Evolutionary conservation across 768 basidiomycete species (phyloP).

Genomic region (Rhizopogon roseolus): DNA sequence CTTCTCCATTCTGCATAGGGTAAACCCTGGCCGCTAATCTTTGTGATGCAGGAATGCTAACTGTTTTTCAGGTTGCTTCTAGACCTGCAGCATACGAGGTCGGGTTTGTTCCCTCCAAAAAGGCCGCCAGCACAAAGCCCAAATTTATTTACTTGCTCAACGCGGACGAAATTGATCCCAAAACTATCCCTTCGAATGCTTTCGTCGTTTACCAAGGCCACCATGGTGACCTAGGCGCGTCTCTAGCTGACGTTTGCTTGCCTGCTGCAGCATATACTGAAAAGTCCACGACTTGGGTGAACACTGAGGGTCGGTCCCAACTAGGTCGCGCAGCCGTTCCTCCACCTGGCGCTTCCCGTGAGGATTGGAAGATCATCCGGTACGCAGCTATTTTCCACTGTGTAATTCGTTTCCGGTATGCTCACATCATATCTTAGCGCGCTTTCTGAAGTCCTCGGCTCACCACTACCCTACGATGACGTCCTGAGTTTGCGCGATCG

Average conservation of each 20-base stretch:
- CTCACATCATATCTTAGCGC: conserved; percentile 45
- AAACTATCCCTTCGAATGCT: conserved; percentile 82
- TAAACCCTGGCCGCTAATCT: conserved; percentile 33
- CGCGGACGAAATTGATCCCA: conserved; percentile 89
- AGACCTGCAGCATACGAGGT: conserved; percentile 92
- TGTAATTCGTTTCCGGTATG: too few relatives aligned
- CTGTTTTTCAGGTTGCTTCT: conserved; percentile 65
- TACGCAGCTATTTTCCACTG: conserved; percentile 25
- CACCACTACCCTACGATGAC: conserved; percentile 86
- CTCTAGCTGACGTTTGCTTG: conserved; percentile 94
- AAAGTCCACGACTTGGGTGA: conserved; percentile 88
- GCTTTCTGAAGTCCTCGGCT: conserved; percentile 80
- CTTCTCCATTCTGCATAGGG: conserved; percentile 87
- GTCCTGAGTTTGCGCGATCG: conserved; percentile 80
- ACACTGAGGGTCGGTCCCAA: conserved; percentile 93
- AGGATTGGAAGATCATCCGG: conserved; percentile 98
- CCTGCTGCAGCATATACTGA: conserved; percentile 95
- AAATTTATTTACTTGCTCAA: conserved; percentile 97
- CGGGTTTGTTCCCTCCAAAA: conserved; percentile 84
- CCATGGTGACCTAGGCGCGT: conserved; percentile 95
- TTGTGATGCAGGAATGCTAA: conserved; percentile 1
- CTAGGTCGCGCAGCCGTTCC: conserved; percentile 87
- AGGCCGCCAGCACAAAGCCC: conserved; percentile 68
- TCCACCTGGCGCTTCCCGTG: conserved; percentile 90
- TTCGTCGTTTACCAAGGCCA: conserved; percentile 99